phyloP scores from a whole-genome alignment of 78 protist genomes.

The Dictyostelium discoideum region dicty_2.7 NC_007088.5:6180501-6181000 shows the following conservation, averaged over 20 bases:
- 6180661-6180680: constrained; percentile 94
- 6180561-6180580: background rate
- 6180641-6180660: constrained; percentile 98
- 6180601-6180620: background rate
- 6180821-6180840: too few relatives aligned
- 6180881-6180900: too few relatives aligned
- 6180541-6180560: background rate
- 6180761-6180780: background rate
- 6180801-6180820: too few relatives aligned
- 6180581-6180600: background rate
- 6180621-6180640: constrained; percentile 73
- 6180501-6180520: background rate
- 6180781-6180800: background rate
- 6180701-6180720: background rate
- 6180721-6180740: background rate
- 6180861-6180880: too few relatives aligned
- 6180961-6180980: too few relatives aligned
- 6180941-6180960: too few relatives aligned
- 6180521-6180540: background rate
- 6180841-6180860: too few relatives aligned
- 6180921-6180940: too few relatives aligned
- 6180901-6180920: too few relatives aligned
- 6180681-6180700: constrained; percentile 79
- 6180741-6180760: too few relatives aligned
- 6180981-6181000: too few relatives aligned